These are phyloP conservation scores for Pueraria montana DNA, from an alignment of 306 rosid species.

Conservation along the genomic window DNA sequence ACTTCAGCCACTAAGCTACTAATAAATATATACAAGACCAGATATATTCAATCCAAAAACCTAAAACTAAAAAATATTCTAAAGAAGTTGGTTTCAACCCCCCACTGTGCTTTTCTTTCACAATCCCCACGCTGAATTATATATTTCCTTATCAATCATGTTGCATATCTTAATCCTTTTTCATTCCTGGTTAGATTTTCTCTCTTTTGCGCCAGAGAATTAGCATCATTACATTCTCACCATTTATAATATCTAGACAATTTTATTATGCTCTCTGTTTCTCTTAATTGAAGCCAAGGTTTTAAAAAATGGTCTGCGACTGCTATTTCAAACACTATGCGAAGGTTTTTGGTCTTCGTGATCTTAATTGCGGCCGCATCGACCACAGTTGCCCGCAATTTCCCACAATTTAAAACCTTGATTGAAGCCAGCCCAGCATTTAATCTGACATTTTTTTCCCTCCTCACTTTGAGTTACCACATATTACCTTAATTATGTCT, in stretches of 20 bases:
- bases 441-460: constrained; percentile 18
- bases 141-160: constrained; percentile 2
- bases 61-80: constrained; percentile 9
- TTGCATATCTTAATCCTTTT: not conserved
- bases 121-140: not conserved
- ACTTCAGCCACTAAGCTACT: constrained; percentile 1
- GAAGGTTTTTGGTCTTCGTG: not conserved
- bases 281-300: not conserved
- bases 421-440: not conserved
- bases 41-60: not conserved
- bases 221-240: constrained; percentile 24
- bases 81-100: not conserved
- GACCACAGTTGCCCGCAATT: not conserved
- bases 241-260: not conserved
- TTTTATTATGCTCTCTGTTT: not conserved
- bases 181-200: not conserved
- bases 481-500: not conserved
- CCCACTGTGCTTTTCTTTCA: not conserved
- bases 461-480: not conserved
- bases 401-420: not conserved
- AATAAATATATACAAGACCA: not conserved
- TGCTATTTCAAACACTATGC: not conserved
- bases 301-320: not conserved
- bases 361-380: too few species aligned
- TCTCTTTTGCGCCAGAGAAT: not conserved